Base-by-base conservation (phyloP, 306 rosid genomes). In the Acacia acuminata region DNA sequence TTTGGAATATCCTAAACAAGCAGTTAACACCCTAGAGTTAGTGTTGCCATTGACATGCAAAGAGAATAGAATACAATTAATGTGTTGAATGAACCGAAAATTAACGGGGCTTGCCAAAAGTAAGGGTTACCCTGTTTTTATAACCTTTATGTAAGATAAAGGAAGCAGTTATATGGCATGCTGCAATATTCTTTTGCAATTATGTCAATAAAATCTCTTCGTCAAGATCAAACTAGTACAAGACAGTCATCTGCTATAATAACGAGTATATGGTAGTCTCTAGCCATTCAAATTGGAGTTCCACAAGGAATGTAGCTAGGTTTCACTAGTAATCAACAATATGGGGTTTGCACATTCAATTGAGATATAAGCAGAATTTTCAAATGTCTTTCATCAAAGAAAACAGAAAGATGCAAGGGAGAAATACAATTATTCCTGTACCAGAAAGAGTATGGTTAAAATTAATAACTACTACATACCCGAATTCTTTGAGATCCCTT, bases 401-500 rank as follows among this genome's bases (percentile, higher is more conserved):
- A 58, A 24, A 30, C 2, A 71, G 43, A 22, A 58, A 22, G 5
- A 56, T 56, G 36, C 5, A 22, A 80, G 11, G n/a, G 60, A 9
- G 11, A 30, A 43, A 12, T 60, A 53, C 60, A 36, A 32, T 50
- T 20, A 42, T 50, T 61, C 34, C 71, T 38, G 78, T 50, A 63
- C 7, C 20, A 69, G 3, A 81, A 44, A 48, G 17, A 27, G 32
- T 64, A 44, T 40, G 68, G 74, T 40, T 36, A 61, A 30, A 78
- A 81, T 43, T 77, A 56, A 42, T 77, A 66, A 71, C n/a, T 76
- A 27, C 34, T 71, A 72, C 90, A 30, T 88, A 93, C 97, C 30
- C 15, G 88, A 87, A 91, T 85, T 84, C 92, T 91, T 82, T 88
- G 91, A 82, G 97, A 93, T 67, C 97, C 97, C 84, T 91, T 91